Percentiles rank a stretch among this genome's conserved stretches.
phyloP scores from a whole-genome alignment of 139 green algal genomes.

The Chlorella sp. region DNA sequence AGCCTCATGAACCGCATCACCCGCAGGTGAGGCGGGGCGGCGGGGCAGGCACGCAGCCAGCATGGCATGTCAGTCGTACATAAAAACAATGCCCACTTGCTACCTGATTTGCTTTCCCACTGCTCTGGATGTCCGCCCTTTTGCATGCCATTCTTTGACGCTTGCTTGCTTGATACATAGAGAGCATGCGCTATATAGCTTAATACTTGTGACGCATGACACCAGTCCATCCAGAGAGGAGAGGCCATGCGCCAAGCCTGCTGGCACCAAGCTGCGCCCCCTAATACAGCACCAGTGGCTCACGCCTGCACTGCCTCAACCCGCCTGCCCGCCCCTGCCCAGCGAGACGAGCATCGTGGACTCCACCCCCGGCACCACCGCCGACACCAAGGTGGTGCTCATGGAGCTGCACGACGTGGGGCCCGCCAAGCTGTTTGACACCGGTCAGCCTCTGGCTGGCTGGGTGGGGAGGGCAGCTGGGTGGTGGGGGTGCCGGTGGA shows the following conservation, averaged over 20 bases:
- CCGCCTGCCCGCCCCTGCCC: neutral
- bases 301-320: neutral
- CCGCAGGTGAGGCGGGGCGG: slow-evolving; percentile 28
- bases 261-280: neutral
- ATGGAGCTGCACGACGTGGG: slow-evolving; percentile 74
- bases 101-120: too few species aligned
- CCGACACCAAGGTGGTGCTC: slow-evolving; percentile 58
- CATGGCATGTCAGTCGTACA: too few species aligned
- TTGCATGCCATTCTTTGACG: too few species aligned
- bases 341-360: slow-evolving; percentile 75
- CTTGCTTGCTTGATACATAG: too few species aligned
- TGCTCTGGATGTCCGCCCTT: too few species aligned
- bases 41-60: neutral
- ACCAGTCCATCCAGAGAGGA: neutral
- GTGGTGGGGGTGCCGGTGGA: too few species aligned
- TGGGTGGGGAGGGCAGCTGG: too few species aligned
- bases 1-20: slow-evolving; percentile 76
- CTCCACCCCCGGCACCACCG: slow-evolving; percentile 66
- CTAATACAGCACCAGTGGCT: neutral
- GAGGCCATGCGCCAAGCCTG: neutral
- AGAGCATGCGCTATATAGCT: too few species aligned
- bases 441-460: too few species aligned
- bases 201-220: too few species aligned
- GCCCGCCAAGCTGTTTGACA: slow-evolving; percentile 73
- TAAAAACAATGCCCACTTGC: too few species aligned